Evolutionary conservation across 164 flowering plant species (phyloP).

Genomic region (grape (Vitis vinifera)): ASM3070453v1 NC_081808.1:4484001-4484500

Average conservation of each 20-base stretch:
- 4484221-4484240: conserved; percentile 54
- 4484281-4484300: conserved; percentile 49
- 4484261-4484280: conserved; percentile 49
- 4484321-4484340: conserved; percentile 67
- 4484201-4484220: conserved; percentile 55
- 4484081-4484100: not conserved
- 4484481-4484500: not conserved
- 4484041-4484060: not conserved
- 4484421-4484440: conserved; percentile 75
- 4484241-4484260: conserved; percentile 49
- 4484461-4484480: conserved; percentile 47
- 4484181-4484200: conserved; percentile 25
- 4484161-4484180: conserved; percentile 41
- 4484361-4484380: conserved; percentile 48
- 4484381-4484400: conserved; percentile 26
- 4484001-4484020: no score
- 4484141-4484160: conserved; percentile 67
- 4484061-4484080: no score
- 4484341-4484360: conserved; percentile 55
- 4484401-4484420: conserved; percentile 65
- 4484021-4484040: no score
- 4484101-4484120: conserved; percentile 49
- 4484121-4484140: conserved; percentile 70
- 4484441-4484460: conserved; percentile 50
- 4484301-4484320: conserved; percentile 58